Evolutionary conservation across 2,329 filamentous ascomycete species (phyloP), one percentile per base, ranked within the genome.

Genomic region (Apiospora kogelbergensis): DNA sequence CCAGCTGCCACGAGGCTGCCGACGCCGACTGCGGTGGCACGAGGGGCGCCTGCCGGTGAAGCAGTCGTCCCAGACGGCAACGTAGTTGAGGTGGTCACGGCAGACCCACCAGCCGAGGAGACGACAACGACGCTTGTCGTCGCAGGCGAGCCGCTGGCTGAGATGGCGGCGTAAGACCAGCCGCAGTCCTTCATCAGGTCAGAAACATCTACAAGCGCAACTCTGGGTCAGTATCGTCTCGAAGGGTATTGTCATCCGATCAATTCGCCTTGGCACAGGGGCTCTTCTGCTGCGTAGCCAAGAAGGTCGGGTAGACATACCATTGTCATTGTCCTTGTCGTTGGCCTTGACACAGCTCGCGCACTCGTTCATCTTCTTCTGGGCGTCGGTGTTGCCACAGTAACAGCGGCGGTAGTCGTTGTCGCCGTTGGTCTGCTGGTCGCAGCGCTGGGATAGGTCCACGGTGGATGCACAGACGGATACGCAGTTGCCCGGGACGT

Each of bases 141-240:
- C 7, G 53, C 9, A 2, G 30, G 7, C 9, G 7, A 17, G 20
- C 53, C 9, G 53, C 26, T 37, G 9, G 53, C 33, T 0, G 53
- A 13, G 53, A 60, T 3, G 17, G 53, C 30, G 30, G 20, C 53
- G 33, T 73, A 74, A 33, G 70, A 37, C 73, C 73, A 74, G 1
- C 71, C 72, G 40, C 73, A 74, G 40, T 74, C 73, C 17, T 71
- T 68, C 70, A 74, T 73, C 37, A 74, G 70, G 9, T 74, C 71
- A 2, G 71, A 69, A 11, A 73, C 72, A 30, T 74, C 73, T 67
- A 7, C 3, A 33, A 33, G 33, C 33, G 33, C 33, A 33, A 33
- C 7, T 33, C 7, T 7, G 33, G 33, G 3, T 33, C 33, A 33
- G 33, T 33, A 33, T 33, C n/a, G n/a, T n/a, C n/a, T n/a, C n/a